phyloP scores from a whole-genome alignment of 257 asterid genomes.

The Prunella vulgaris region DNA sequence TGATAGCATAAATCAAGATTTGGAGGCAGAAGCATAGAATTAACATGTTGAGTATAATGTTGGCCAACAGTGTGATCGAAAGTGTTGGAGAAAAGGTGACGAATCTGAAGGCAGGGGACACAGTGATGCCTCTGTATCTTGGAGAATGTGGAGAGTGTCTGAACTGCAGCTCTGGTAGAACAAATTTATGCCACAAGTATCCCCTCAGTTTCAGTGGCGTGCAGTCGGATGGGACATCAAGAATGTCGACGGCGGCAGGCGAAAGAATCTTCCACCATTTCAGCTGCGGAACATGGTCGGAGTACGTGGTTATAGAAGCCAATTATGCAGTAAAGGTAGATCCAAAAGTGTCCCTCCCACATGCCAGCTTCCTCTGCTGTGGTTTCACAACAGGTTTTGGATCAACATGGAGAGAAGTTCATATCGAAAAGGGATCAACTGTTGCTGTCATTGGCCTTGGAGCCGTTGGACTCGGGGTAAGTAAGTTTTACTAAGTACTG shows the following conservation, averaged over 20 bases:
- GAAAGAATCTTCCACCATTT: conserved; percentile 47
- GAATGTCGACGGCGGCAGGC: conserved; percentile 57
- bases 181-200: conserved; percentile 52
- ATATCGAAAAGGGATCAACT: conserved; percentile 53
- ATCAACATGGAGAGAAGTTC: conserved; percentile 43
- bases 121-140: conserved; percentile 56
- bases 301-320: conserved; percentile 53
- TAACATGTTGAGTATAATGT: too few relatives aligned
- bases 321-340: conserved; percentile 56
- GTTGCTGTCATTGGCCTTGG: conserved; percentile 87
- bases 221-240: conserved; percentile 56
- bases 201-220: conserved; percentile 44
- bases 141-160: conserved; percentile 70
- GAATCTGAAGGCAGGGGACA: conserved; percentile 49
- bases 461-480: conserved; percentile 76
- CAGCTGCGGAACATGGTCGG: conserved; percentile 81
- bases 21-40: too few relatives aligned
- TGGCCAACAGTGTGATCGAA: conserved; percentile 57
- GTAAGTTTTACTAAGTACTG: too few relatives aligned
- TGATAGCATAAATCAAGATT: too few relatives aligned
- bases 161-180: conserved; percentile 50
- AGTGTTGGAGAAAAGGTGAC: conserved; percentile 56
- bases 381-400: conserved; percentile 80
- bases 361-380: conserved; percentile 69
- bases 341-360: conserved; percentile 50